Conservation (phyloP, 116 monocot species). For the Dioscorea cayenensis region DNA sequence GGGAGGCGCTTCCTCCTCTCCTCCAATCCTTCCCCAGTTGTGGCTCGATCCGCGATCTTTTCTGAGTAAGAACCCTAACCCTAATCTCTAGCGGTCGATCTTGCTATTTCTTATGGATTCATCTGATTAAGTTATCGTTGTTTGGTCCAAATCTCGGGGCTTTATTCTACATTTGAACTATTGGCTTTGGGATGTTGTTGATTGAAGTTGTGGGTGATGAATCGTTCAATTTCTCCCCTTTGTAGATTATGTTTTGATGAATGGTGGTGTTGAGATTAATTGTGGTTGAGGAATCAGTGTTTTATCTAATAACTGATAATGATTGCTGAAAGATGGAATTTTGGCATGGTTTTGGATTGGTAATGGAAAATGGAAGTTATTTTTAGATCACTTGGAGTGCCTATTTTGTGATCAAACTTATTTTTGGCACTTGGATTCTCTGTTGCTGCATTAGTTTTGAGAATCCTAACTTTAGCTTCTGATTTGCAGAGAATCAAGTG, state of each 20-base stretch:
- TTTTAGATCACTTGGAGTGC: no score
- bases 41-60: slow-evolving; percentile 22
- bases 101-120: not conserved
- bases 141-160: not conserved
- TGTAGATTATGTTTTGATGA: no score
- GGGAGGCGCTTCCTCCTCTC: slow-evolving; percentile 39
- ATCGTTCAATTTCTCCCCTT: no score
- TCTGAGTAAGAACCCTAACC: slow-evolving; percentile 27
- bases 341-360: no score
- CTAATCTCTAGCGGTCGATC: not conserved
- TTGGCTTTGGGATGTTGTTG: not conserved
- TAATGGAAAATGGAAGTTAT: no score
- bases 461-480: slow-evolving; percentile 7
- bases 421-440: not conserved
- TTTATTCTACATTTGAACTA: not conserved
- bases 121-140: not conserved
- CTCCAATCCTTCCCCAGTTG: slow-evolving; percentile 1
- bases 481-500: slow-evolving; percentile 35
- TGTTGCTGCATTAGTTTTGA: not conserved
- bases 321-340: no score
- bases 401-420: no score
- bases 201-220: not conserved
- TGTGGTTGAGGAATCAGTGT: no score
- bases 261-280: no score
- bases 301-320: no score